These are phyloP conservation scores for Diaporthe longicolla DNA, from an alignment of 2,329 filamentous ascomycete genomes.

Conservation along the genomic window DNA sequence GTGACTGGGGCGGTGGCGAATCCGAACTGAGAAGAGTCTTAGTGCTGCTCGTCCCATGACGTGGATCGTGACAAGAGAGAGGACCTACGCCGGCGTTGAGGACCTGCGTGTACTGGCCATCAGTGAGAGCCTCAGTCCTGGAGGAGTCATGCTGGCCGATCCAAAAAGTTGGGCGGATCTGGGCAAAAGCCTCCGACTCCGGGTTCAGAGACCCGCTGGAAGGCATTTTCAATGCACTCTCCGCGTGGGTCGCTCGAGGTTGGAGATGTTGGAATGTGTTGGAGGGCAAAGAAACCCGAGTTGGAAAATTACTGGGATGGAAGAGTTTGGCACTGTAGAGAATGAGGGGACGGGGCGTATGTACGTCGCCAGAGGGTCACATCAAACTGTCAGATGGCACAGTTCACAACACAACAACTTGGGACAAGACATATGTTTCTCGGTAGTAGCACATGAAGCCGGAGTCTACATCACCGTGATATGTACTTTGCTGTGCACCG, in stretches of 20 bases:
- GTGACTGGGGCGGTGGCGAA: constrained; percentile 86
- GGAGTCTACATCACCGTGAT: not conserved
- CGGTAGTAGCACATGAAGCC: not conserved
- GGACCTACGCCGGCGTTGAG: constrained; percentile 77
- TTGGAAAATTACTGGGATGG: constrained; percentile 36
- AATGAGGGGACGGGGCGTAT: constrained; percentile 16
- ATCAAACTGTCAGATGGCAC: not conserved
- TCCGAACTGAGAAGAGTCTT: constrained; percentile 71
- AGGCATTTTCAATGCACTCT: constrained; percentile 41
- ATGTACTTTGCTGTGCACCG: not conserved
- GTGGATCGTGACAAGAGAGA: constrained; percentile 30
- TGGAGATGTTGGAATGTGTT: constrained; percentile 2
- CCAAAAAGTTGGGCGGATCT: constrained; percentile 68
- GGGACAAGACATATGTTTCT: constrained; percentile 3
- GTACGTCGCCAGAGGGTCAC: not conserved
- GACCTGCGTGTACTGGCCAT: constrained; percentile 75
- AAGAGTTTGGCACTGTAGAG: not conserved
- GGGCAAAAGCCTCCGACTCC: constrained; percentile 48
- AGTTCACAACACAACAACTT: not conserved
- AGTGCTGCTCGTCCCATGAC: constrained; percentile 2
- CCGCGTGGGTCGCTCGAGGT: constrained; percentile 30
- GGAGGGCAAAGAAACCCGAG: constrained; percentile 33
- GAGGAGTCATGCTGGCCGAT: constrained; percentile 81
- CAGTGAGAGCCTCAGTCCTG: constrained; percentile 71
- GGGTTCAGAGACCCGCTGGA: constrained; percentile 47